Base-by-base conservation (phyloP, 2,329 filamentous ascomycete genomes). In the Thielaviopsis cerberus region DNA sequence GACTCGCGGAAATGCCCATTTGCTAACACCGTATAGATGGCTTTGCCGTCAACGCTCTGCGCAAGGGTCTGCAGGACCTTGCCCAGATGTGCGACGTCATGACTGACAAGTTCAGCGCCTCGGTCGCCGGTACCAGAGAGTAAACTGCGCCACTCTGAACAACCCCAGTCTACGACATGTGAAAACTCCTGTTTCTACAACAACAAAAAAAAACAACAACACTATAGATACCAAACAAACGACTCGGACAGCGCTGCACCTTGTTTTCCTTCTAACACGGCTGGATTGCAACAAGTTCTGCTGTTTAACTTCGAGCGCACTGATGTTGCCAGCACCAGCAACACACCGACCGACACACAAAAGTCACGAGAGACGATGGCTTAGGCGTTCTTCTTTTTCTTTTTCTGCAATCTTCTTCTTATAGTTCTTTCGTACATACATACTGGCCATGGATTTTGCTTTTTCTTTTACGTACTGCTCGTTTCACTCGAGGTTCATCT, bases 31-130 rank as follows among this genome's bases (percentile, higher is more conserved):
- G 30, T 41, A 53, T 63, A 94, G 88, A 88, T 64, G 82, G 81
- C 51, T 88, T 80, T 22, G 91, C 90, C 1, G 82, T 88, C 37
- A 83, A 91, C 63, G 92, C 90, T 1, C 74, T 98, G 37, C 84
- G 92, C 65, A 97, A 97, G 72, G 92, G 91, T 0, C 76, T 98
- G 37, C 77, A 82, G 62, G 91, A 97, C 67, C 73, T 98, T 59
- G 86, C 92, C 71, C 88, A 92, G 59, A 78, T 97, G 51, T 97
- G 91, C 69, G 91, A 97, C 70, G 86, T 94, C 3, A 87, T 98
- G 4, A 80, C 85, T n/a, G 87, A 94, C 56, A 91, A 94, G 69
- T 98, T 95, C 70, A 83, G 78, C 58, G 72, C 73, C 13, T 80
- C 86, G 61, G 67, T 62, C 27, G 52, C 27, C 75, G 82, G 61